A percentile compares a stretch with the other conserved stretches of the same genome.
These are phyloP conservation scores for Ceratocystis papillata DNA, from an alignment of 2,329 filamentous ascomycete species.

Conservation along the genomic window DNA sequence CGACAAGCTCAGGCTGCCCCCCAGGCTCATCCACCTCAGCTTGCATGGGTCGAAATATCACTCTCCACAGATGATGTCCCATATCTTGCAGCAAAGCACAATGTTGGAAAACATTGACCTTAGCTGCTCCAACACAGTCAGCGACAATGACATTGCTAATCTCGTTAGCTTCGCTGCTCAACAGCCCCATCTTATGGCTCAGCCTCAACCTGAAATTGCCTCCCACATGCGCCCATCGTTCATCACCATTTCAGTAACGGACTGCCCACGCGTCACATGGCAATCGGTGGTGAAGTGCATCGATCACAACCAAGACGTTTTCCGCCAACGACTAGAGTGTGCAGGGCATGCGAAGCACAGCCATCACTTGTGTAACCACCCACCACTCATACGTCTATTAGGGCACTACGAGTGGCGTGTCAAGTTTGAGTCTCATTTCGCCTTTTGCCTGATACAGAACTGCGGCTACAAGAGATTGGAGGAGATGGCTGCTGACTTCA, in stretches of 20 bases:
- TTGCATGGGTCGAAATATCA: conserved; percentile 1
- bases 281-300: neutral
- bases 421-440: conserved; percentile 2
- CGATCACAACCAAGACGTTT: conserved; percentile 4
- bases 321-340: neutral
- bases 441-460: neutral
- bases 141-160: neutral
- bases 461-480: neutral
- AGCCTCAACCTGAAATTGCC: neutral
- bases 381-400: neutral
- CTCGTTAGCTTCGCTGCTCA: neutral
- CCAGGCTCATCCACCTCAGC: neutral
- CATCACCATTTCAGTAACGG: neutral
- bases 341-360: neutral
- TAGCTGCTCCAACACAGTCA: neutral
- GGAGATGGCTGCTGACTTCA: neutral
- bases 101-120: neutral
- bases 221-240: neutral
- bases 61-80: neutral
- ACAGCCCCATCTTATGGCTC: neutral
- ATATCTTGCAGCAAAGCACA: conserved; percentile 4
- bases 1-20: neutral
- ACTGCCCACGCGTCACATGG: conserved; percentile 4
- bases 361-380: neutral
- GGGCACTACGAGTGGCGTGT: conserved; percentile 9